Base-by-base conservation (phyloP, 768 basidiomycete species). In the Amanita jacksonii region DNA sequence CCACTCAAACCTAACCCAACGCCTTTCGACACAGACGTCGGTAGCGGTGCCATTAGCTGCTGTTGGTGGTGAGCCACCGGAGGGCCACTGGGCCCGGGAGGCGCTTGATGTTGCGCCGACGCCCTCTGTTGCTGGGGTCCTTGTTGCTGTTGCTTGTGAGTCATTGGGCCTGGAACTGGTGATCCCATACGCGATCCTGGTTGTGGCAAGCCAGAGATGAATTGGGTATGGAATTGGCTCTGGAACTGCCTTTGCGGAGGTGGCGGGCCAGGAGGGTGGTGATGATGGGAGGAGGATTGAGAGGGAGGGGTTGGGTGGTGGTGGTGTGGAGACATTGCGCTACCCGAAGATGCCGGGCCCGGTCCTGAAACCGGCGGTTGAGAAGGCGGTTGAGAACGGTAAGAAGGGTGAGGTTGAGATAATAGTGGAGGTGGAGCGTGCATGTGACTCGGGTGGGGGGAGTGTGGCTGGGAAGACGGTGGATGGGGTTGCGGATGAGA, bases 221-320 rank as follows among this genome's bases (percentile, higher is more conserved):
- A 49, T 53, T 53, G 41, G 30, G 48, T 47, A 48, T 61, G 54
- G 34, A 61, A 61, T 46, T 61, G 23, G 51, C 43, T 30, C 47
- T 58, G 58, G 39, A 57, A 60, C 33, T 53, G 54, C 22, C 50
- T 47, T 48, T 55, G 61, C 2, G 58, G 50, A 40, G 51, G 53
- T 39, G 49, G 25, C 45, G 46, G 32, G 40, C 31, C 25, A 6
- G 28, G 22, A 38, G 43, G 15, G 46, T 33, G 16, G 20, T 37
- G 36, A 20, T 30, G 45, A 23, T 49, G 51, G 42, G 47, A 28
- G 8, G 49, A 38, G 5, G 43, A 45, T 7, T 32, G 44, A 38
- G 43, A 25, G 45, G 49, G 13, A 30, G 31, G 41, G 44, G 47
- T 13, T n/a, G 44, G 28, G 18, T 45, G 44, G 27, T 45, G 44